Evolutionary conservation across 2,329 filamentous ascomycete genomes (phyloP).

Genomic region (Fusarium goolgardi): DNA sequence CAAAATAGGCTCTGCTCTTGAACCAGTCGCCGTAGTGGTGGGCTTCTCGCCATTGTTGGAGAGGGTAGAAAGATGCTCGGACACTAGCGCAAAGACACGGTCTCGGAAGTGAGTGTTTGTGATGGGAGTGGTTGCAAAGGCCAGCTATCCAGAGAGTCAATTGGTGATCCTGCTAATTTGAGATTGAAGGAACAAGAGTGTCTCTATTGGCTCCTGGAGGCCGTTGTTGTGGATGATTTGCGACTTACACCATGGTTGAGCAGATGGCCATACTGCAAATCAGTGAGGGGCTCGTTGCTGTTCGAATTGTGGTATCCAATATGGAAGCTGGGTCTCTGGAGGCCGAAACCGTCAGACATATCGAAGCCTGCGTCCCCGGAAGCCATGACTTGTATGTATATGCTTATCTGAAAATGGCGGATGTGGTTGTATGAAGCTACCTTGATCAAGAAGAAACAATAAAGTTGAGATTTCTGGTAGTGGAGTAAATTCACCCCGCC

Average conservation of each 20-base stretch:
- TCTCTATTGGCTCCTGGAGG: background rate
- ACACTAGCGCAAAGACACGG: slow-evolving; percentile 72
- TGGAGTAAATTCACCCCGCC: slow-evolving; percentile 48
- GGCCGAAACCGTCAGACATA: slow-evolving; percentile 45
- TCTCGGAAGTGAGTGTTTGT: slow-evolving; percentile 79
- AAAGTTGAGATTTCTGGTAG: slow-evolving; percentile 46
- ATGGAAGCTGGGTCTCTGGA: slow-evolving; percentile 65
- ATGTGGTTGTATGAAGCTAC: slow-evolving; percentile 13
- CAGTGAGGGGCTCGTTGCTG: slow-evolving; percentile 69
- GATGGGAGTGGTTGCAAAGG: slow-evolving; percentile 81
- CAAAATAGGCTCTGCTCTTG: slow-evolving; percentile 67
- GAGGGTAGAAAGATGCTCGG: slow-evolving; percentile 63
- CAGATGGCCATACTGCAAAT: slow-evolving; percentile 73
- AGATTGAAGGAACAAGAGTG: background rate
- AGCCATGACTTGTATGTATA: slow-evolving; percentile 39
- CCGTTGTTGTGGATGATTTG: slow-evolving; percentile 15
- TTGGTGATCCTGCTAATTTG: slow-evolving; percentile 10
- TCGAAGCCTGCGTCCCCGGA: slow-evolving; percentile 38
- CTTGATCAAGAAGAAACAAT: slow-evolving; percentile 1
- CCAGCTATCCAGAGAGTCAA: slow-evolving; percentile 67
- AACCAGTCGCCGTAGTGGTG: slow-evolving; percentile 58
- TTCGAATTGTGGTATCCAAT: slow-evolving; percentile 79
- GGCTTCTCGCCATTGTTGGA: slow-evolving; percentile 54
- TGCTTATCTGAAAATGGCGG: background rate
- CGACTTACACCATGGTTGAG: slow-evolving; percentile 74